These are phyloP conservation scores for Euclidium syriacum DNA, from an alignment of 345 rosid genomes.

Conservation along the genomic window DNA sequence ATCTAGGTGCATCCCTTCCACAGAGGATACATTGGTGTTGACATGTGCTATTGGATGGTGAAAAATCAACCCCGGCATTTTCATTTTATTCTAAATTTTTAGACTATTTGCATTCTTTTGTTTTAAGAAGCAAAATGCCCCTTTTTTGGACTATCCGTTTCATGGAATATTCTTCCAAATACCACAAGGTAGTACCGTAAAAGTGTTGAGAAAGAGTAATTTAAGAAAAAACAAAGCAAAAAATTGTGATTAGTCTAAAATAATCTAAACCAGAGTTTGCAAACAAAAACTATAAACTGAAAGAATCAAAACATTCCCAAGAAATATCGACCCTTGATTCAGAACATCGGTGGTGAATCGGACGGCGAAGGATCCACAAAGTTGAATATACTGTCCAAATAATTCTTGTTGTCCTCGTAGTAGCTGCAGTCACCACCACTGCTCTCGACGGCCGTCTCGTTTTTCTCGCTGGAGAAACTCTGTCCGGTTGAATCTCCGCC, in stretches of 20 bases:
- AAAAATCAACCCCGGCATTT: too few species aligned
- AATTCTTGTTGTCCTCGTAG: slow-evolving; percentile 82
- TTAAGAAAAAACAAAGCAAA: not conserved
- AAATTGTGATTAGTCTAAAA: not conserved
- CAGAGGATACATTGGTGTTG: too few species aligned
- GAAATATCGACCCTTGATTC: slow-evolving; percentile 17
- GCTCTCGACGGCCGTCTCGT: slow-evolving; percentile 20
- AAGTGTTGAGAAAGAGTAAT: not conserved
- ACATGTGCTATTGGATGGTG: too few species aligned
- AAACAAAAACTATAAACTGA: not conserved
- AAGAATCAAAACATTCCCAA: slow-evolving; percentile 1
- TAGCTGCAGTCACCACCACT: slow-evolving; percentile 31
- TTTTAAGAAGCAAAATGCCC: not conserved
- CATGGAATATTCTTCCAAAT: slow-evolving; percentile 1
- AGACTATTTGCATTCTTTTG: not conserved
- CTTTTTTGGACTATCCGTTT: not conserved
- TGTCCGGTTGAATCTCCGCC: slow-evolving; percentile 37
- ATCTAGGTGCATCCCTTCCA: too few species aligned
- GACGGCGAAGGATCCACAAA: slow-evolving; percentile 84
- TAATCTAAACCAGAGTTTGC: not conserved
- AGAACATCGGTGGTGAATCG: slow-evolving; percentile 42
- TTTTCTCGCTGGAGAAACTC: slow-evolving; percentile 22
- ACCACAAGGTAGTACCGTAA: not conserved
- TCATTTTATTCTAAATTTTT: too few species aligned
- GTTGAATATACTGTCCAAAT: slow-evolving; percentile 84